A percentile compares a stretch with the other conserved stretches of the same genome.
These are phyloP conservation scores for Nannizziopsis arthrosporioides DNA, from an alignment of 2,329 filamentous ascomycete genomes.

Conservation along the genomic window DNA sequence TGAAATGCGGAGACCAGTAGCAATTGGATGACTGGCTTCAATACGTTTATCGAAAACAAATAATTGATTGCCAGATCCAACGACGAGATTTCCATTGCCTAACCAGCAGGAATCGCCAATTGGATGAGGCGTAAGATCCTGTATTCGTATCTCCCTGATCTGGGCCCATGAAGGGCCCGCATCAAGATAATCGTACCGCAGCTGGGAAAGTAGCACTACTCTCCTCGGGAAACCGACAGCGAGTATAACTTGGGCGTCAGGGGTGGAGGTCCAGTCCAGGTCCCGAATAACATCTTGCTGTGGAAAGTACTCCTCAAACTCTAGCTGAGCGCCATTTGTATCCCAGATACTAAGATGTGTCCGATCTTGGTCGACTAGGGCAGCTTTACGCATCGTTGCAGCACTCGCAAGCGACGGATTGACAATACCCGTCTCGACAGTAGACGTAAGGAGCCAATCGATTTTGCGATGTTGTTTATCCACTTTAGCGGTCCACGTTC, in stretches of 20 bases:
- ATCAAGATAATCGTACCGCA: constrained; percentile 84
- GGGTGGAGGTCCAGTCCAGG: constrained; percentile 87
- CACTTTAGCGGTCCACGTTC: constrained; percentile 75
- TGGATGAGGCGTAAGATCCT: constrained; percentile 72
- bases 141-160: constrained; percentile 69
- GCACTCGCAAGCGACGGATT: constrained; percentile 70
- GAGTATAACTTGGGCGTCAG: constrained; percentile 75
- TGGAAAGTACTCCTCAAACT: constrained; percentile 66
- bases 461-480: constrained; percentile 48
- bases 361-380: constrained; percentile 61
- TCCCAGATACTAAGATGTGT: constrained; percentile 86
- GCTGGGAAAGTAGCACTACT: constrained; percentile 69
- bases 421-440: constrained; percentile 63
- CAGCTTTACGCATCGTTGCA: constrained; percentile 76
- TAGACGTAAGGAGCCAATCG: constrained; percentile 73
- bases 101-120: constrained; percentile 93
- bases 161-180: constrained; percentile 81
- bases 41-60: constrained; percentile 74
- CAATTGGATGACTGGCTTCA: constrained; percentile 49
- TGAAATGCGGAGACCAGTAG: constrained; percentile 44
- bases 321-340: constrained; percentile 64
- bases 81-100: constrained; percentile 68
- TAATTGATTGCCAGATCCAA: constrained; percentile 83
- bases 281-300: constrained; percentile 66
- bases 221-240: constrained; percentile 87